Percentiles rank a stretch among this genome's conserved stretches.
Conservation (phyloP, 495 filamentous ascomycete genomes). For the Sabuloglossum arenarium region DNA sequence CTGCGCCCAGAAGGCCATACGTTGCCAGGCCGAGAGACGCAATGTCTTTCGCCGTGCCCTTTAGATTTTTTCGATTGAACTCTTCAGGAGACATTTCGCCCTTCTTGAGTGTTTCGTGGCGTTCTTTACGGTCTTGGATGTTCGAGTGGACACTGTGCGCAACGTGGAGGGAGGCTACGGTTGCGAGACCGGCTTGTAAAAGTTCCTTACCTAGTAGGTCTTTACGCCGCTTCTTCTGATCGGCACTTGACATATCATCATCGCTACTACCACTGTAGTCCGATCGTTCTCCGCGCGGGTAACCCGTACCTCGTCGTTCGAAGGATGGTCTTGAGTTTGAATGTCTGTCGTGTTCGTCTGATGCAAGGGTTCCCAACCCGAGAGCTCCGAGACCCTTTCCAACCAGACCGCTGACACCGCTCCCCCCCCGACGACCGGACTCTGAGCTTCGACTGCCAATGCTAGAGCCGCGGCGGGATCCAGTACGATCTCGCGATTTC, state of each 20-base stretch:
- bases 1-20: conserved; percentile 65
- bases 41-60: conserved; percentile 49
- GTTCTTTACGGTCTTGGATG: conserved; percentile 50
- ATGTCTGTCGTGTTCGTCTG: conserved; percentile 5
- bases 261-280: conserved; percentile 17
- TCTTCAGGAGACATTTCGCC: conserved; percentile 55
- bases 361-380: conserved; percentile 25
- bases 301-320: neutral
- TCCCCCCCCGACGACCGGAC: conserved; percentile 12
- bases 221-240: conserved; percentile 51
- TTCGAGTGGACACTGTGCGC: conserved; percentile 59
- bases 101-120: conserved; percentile 47
- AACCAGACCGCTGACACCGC: conserved; percentile 36
- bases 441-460: neutral
- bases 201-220: conserved; percentile 73
- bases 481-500: conserved; percentile 34
- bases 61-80: conserved; percentile 56
- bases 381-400: conserved; percentile 29
- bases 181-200: conserved; percentile 62
- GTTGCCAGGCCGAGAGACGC: conserved; percentile 68
- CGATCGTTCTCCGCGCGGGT: conserved; percentile 13
- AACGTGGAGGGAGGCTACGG: conserved; percentile 76
- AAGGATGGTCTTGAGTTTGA: neutral
- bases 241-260: conserved; percentile 35
- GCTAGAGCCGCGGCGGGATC: conserved; percentile 10